These are phyloP conservation scores for Yamadazyma epiphylla DNA, from an alignment of 1,139 yeast genomes.

Conservation along the genomic window DNA sequence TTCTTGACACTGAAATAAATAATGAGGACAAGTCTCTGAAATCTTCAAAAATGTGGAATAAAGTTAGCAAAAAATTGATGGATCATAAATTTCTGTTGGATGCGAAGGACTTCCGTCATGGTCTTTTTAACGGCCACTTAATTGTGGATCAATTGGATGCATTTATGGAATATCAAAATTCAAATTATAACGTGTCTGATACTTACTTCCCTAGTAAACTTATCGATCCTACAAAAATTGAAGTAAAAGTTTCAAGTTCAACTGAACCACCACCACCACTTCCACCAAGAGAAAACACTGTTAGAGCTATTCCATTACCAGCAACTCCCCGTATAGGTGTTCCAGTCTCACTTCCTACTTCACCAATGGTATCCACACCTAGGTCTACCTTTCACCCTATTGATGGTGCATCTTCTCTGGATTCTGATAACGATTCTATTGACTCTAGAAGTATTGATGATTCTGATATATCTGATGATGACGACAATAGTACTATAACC, in stretches of 20 bases:
- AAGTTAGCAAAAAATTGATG: conserved; percentile 19
- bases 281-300: conserved; percentile 28
- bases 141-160: conserved; percentile 33
- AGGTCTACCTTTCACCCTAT: conserved; percentile 4
- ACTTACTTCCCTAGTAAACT: conserved; percentile 27
- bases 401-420: conserved; percentile 1
- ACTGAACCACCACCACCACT: conserved; percentile 20
- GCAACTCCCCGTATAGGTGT: conserved; percentile 10
- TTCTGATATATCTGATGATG: conserved; percentile 14
- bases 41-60: conserved; percentile 25
- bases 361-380: conserved; percentile 10
- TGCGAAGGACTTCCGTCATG: conserved; percentile 25
- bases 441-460: conserved; percentile 15
- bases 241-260: conserved; percentile 1
- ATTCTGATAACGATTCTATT: conserved; percentile 13
- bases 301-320: conserved; percentile 8
- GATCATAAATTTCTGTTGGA: conserved; percentile 24
- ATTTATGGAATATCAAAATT: conserved; percentile 27
- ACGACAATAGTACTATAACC: conserved; percentile 11
- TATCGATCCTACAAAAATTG: conserved; percentile 18
- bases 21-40: conserved; percentile 24
- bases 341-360: conserved; percentile 11
- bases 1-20: conserved; percentile 27
- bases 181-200: conserved; percentile 22
- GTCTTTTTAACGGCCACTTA: conserved; percentile 29